These are phyloP conservation scores for Bipolaris gigantea DNA, from an alignment of 2,329 filamentous ascomycete genomes.

Conservation along the genomic window DNA sequence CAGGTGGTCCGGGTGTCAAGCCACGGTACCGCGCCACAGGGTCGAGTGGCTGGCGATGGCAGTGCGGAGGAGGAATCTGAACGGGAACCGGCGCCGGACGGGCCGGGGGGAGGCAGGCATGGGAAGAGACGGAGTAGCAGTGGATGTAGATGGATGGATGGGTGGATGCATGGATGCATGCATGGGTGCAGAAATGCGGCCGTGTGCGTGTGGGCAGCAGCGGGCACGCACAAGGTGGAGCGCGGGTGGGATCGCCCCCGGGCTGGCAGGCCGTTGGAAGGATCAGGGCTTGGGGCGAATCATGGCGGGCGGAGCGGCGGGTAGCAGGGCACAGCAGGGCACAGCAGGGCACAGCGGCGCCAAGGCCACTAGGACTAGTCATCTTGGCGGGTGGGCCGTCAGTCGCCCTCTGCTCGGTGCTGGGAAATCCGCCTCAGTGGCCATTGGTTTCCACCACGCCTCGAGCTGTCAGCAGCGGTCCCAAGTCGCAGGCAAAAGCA, in stretches of 20 bases:
- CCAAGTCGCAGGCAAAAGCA: slow-evolving; percentile 9
- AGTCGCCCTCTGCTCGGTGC: slow-evolving; percentile 11
- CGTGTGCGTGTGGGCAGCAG: no score
- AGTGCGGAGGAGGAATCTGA: not conserved
- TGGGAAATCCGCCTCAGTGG: slow-evolving; percentile 17
- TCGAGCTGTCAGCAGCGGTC: slow-evolving; percentile 14
- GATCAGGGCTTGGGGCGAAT: slow-evolving; percentile 4
- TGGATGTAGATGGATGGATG: no score
- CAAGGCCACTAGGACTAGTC: slow-evolving; percentile 1
- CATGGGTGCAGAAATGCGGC: no score
- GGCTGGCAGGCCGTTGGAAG: slow-evolving; percentile 7
- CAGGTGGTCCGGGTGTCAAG: slow-evolving; percentile 3
- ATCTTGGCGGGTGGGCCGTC: slow-evolving; percentile 14
- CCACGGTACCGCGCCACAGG: not conserved
- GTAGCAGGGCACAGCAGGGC: slow-evolving; percentile 7
- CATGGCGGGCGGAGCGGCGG: slow-evolving; percentile 12
- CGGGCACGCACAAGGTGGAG: no score
- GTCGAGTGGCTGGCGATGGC: not conserved
- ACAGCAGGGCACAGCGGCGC: slow-evolving; percentile 1
- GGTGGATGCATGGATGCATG: no score
- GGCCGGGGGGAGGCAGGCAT: no score
- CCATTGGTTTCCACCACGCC: slow-evolving; percentile 23
- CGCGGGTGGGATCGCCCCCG: slow-evolving; percentile 12
- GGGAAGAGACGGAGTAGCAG: not conserved
- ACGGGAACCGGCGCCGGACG: not conserved